Evolutionary conservation across 352 stramenopile species (phyloP), one percentile per base, ranked within the genome.

Genomic region (Halophytophthora polymorphica): DNA sequence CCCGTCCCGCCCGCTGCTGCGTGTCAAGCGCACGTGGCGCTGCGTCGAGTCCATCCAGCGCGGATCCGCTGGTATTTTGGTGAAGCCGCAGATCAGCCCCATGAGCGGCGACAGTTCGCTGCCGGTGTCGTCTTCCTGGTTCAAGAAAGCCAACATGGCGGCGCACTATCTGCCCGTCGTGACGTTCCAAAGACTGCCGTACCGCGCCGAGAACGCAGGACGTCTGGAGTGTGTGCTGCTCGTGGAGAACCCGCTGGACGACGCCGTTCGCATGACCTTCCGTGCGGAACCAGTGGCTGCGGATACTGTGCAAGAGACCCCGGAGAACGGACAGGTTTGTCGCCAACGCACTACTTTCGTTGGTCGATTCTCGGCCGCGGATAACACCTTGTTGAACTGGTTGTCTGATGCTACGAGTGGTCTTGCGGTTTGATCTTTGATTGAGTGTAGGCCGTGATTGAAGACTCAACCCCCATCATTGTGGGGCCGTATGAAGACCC

Each of bases 81-180:
- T 96, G 7, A 96, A 96, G 50, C 82, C 83, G n/a, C 86, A 96
- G 58, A 96, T 96, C 66, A 94, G 85, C 47, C 86, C 86, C 0
- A 91, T 96, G 76, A 96, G 83, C 51, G 86, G 83, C 15, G 86
- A 96, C 58, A 90, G 76, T 41, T 96, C 86, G 7, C 69, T 96
- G 39, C 77, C 81, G 1, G 66, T 94, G 5, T 72, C 77, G 0
- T 71, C 74, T 5, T 82, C 83, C 39, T 94, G 83, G 83, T 94
- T 91, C 58, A 94, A 94, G 53, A 94, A 94, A 44, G 81, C 83
- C 23, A 91, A 81, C 37, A 57, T 94, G 10, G 83, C 74, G 1
- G 66, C 87, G 2, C 83, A 94, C 25, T 90, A 82, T 36, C 58
- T 94, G 21, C 82, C 83, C 13, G 72, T 87, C 14, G 63, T 94